Base-by-base conservation (phyloP, 768 basidiomycete species). In the Basidioascus undulatus region DNA sequence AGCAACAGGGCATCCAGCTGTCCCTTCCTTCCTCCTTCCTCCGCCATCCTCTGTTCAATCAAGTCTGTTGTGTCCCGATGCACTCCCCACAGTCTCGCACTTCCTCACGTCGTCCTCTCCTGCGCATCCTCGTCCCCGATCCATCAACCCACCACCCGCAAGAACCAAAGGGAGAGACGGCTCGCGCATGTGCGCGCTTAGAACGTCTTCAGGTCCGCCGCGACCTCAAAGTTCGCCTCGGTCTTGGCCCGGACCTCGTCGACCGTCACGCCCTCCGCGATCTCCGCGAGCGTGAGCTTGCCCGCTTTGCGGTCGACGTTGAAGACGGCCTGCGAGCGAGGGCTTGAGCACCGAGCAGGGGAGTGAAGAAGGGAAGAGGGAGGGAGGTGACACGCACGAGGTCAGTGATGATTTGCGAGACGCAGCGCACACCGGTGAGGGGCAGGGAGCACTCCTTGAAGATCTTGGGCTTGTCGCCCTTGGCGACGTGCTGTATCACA, bases 321-420 rank as follows among this genome's bases (percentile, higher is more conserved):
- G 58, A 94, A 94, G 24, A 84, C 83, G 15, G 53, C 55, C 44
- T 56, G 45, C 44, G 32, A 6, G 4, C 3, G 15, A 19, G 4
- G 15, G 26, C 16, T 12, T 32, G 11, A 39, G n/a, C 4, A 12
- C 2, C 12, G 8, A 26, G 10, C 10, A 36, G 31, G 1, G 3
- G 26, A 3, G 18, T 40, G 34, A 32, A 12, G 13, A 33, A 30
- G 18, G n/a, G 6, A 19, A 11, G 18, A 24, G 20, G 10, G 1
- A 19, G 33, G 26, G n/a, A 21, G 15, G 39, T 38, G 4, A 27
- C 35, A 23, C 48, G 32, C 43, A 72, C 76, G 18, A 92, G 69
- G 53, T 94, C 87, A 1, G 87, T 92, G 60, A 94, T 73, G 53
- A 94, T 86, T 44, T 73, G 73, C 61, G 80, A 83, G 45, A 92